Evolutionary conservation across 169 alveolate species (phyloP).

Genomic region (Besnoitia besnoiti): DNA sequence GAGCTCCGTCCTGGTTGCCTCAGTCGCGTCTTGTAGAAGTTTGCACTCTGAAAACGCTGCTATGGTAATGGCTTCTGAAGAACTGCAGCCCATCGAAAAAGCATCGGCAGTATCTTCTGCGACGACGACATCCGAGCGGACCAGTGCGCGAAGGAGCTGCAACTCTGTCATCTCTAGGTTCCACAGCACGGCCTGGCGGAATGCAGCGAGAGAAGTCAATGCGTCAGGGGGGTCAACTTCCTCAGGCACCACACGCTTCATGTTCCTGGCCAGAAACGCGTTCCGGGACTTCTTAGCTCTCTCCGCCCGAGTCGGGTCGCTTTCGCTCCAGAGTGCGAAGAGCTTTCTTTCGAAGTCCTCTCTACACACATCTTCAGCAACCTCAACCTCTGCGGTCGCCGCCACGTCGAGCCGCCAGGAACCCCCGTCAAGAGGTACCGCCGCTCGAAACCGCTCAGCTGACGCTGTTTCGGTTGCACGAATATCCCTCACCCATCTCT

Average conservation of each 20-base stretch:
- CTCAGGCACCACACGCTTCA: not conserved
- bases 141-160: not conserved
- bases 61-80: not conserved
- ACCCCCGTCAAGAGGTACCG: not conserved
- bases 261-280: not conserved
- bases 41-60: not conserved
- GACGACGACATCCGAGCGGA: not conserved
- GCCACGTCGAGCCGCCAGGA: slow-evolving; percentile 20
- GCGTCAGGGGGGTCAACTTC: slow-evolving; percentile 21
- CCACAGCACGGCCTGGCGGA: slow-evolving; percentile 31
- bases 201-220: not conserved
- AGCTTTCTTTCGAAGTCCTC: not conserved
- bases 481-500: not conserved
- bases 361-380: not conserved
- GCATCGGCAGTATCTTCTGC: not conserved
- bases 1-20: not conserved
- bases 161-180: not conserved
- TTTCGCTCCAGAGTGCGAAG: not conserved
- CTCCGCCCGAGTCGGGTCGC: slow-evolving; percentile 29
- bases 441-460: slow-evolving; percentile 4
- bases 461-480: not conserved
- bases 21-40: not conserved
- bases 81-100: not conserved
- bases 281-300: not conserved
- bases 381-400: not conserved